Evolutionary conservation across 768 basidiomycete species (phyloP), one percentile per base, ranked within the genome.

Genomic region (Suillus decipiens): DNA sequence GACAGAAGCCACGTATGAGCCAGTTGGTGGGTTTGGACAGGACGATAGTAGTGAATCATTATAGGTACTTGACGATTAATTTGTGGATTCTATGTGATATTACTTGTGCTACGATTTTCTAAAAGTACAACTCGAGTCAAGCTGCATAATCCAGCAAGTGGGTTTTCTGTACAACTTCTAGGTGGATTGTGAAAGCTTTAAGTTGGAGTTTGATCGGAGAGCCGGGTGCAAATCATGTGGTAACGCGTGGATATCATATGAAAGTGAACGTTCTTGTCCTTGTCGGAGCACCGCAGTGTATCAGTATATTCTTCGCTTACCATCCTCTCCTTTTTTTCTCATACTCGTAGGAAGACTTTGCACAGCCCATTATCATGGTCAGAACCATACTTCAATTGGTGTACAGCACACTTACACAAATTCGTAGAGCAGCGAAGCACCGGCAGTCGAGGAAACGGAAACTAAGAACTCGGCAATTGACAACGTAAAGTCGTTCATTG

Each of bases 1-100:
- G 61, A 89, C 86, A 37, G 90, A 94, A 74, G 89, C 93, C 41
- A 95, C 92, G 42, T 97, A 93, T 74, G 95, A 96, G 73, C 94
- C 95, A 28, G 76, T 90, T 42, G 95, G 94, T 53, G 93, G 94
- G 41, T 93, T 91, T 73, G 84, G 81, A 41, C 78, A 78, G 55
- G 84, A 86, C 48, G 86, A 84, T 62, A 74, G 78, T 37, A 37
- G 34, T 7, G 48, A 48, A 48, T 70, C 67, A 51, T 74, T 12
- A 57, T 56, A 64, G 34, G 11, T 33, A 36, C 1, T n/a, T 55
- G 22, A 34, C 17, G 42, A 56, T 41, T 67, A 42, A 63, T 67
- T 57, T 72, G 66, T 68, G 70, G 61, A 66, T 50, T 66, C 24
- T 60, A 61, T 55, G 71, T 68, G 62, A 47, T 22, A 57, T 62